Evolutionary conservation across 495 filamentous ascomycete species (phyloP), one percentile per base, ranked within the genome.

Genomic region (Penicillium tannophilum): DNA sequence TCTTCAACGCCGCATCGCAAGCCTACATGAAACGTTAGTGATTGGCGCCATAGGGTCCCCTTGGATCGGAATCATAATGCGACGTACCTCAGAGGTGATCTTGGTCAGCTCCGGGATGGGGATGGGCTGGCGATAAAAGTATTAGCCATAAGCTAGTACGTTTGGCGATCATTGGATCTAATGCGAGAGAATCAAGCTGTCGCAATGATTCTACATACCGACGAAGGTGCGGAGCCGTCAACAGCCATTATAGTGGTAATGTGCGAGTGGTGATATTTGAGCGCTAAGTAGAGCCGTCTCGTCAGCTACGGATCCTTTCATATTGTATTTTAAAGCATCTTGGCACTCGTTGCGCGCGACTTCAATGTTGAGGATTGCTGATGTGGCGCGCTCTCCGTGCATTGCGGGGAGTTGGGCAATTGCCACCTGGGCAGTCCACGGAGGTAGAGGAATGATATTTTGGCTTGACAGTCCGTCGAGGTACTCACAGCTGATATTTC

Each of bases 31-130:
- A 14, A 36, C 12, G 33, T 60, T 62, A 49, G 20, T 54, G 24
- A 19, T 30, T 36, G 31, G 5, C 2, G n/a, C 17, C 20, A 11
- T n/a, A 0, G 3, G n/a, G 17, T 20, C 16, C 6, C 9, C 42
- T 20, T 2, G 30, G 11, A 6, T 17, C 24, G 19, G 17, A 30
- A 23, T 47, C n/a, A 24, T 28, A 24, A 23, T 44, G 17, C 17
- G n/a, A 4, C 85, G 57, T 82, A 95, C 92, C 76, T 92, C 87
- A 61, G 79, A 86, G 59, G 90, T 88, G 69, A 97, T 93, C 73
- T 93, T 88, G 73, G 84, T 86, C 54, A 97, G 84, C 62, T 92
- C 85, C 58, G 84, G 83, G 53, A 84, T 77, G 39, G 90, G 82
- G 49, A 97, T 80, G 41, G 92, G 92, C 90, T 95, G 56, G n/a